Evolutionary conservation across 2,329 filamentous ascomycete species (phyloP).

Genomic region (Lithohypha guttulata): DNA sequence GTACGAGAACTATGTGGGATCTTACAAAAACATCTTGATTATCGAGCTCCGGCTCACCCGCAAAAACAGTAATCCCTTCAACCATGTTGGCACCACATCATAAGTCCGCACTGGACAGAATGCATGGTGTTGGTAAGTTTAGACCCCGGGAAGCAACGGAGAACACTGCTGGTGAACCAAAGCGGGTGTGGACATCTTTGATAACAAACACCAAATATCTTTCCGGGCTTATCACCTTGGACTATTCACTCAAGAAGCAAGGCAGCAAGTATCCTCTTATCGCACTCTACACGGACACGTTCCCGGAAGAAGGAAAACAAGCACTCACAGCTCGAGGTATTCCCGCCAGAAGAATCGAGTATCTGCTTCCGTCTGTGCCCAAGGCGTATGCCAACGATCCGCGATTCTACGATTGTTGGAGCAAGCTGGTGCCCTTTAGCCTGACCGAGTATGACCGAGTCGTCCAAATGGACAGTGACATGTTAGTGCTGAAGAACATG

Average conservation of each 20-base stretch:
- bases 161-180: slow-evolving; percentile 2
- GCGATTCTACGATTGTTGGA: slow-evolving; percentile 85
- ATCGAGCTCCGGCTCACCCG: not conserved
- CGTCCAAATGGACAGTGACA: slow-evolving; percentile 79
- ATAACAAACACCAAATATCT: slow-evolving; percentile 80
- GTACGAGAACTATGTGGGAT: no score
- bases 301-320: slow-evolving; percentile 56
- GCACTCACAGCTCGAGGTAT: slow-evolving; percentile 62
- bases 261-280: slow-evolving; percentile 65
- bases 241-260: slow-evolving; percentile 59
- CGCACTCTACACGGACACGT: slow-evolving; percentile 69
- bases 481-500: slow-evolving; percentile 76
- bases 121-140: not conserved
- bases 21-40: no score
- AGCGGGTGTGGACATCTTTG: slow-evolving; percentile 70
- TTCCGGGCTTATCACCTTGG: slow-evolving; percentile 68
- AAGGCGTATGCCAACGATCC: slow-evolving; percentile 66
- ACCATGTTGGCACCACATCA: slow-evolving; percentile 6
- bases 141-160: not conserved
- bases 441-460: slow-evolving; percentile 67
- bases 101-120: slow-evolving; percentile 1
- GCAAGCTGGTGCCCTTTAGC: slow-evolving; percentile 69
- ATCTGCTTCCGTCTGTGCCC: slow-evolving; percentile 54
- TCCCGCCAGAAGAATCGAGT: slow-evolving; percentile 57
- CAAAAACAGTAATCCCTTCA: not conserved